Conservation (phyloP, 805 yeast genomes). For the Middelhovenomyces tepae region DNA sequence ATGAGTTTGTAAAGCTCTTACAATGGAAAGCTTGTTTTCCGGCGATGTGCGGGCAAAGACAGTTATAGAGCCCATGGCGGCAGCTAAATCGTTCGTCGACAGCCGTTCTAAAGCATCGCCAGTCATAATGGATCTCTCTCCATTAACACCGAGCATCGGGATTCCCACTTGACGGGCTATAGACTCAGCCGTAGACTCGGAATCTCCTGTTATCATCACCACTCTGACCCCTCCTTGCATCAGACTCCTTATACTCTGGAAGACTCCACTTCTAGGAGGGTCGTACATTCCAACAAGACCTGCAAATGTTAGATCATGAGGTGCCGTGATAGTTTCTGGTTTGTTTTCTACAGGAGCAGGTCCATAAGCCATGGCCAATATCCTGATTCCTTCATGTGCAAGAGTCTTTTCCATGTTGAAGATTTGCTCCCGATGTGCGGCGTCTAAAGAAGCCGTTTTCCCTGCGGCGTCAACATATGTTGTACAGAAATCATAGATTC, state of each 20-base stretch:
- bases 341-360: conserved; percentile 22
- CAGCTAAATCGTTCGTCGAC: conserved; percentile 62
- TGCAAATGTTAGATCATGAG: conserved; percentile 59
- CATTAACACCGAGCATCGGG: conserved; percentile 53
- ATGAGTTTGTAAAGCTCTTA: conserved; percentile 56
- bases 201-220: conserved; percentile 97
- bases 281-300: conserved; percentile 96
- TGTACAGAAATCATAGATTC: conserved; percentile 52
- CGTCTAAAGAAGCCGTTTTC: conserved; percentile 48
- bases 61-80: conserved; percentile 71
- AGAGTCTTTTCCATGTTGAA: conserved; percentile 49
- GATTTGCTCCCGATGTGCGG: conserved; percentile 39
- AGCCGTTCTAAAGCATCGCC: conserved; percentile 77
- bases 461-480: conserved; percentile 52
- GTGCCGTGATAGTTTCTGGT: conserved; percentile 21
- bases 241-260: conserved; percentile 60
- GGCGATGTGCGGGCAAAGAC: conserved; percentile 95
- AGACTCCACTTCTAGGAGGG: conserved; percentile 90
- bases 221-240: conserved; percentile 92
- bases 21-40: conserved; percentile 84
- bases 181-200: conserved; percentile 75
- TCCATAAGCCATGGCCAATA: conserved; percentile 67
- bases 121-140: conserved; percentile 60
- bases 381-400: conserved; percentile 81
- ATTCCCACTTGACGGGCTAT: conserved; percentile 88